phyloP scores from a whole-genome alignment of 257 asterid genomes.

The Ligustrum vulgare region DNA sequence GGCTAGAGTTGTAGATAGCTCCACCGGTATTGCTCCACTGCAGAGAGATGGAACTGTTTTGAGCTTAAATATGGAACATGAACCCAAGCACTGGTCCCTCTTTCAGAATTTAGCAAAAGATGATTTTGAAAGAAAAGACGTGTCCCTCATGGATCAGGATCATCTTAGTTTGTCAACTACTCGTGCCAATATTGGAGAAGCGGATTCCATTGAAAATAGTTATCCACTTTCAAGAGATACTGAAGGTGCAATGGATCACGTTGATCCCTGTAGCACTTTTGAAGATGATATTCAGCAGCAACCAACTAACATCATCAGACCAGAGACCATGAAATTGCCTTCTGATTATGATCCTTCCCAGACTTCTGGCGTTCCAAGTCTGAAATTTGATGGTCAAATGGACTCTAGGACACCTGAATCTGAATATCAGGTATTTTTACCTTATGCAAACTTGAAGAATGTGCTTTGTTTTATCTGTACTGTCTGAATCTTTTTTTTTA shows the following conservation, averaged over 20 bases:
- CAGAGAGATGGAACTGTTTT: constrained; percentile 61
- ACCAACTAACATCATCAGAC: constrained; percentile 32
- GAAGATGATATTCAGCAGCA: constrained; percentile 45
- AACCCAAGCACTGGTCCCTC: constrained; percentile 78
- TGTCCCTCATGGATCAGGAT: constrained; percentile 95
- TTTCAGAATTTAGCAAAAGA: constrained; percentile 75
- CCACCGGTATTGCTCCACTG: constrained; percentile 38
- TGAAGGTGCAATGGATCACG: constrained; percentile 37
- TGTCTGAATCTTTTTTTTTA: constrained; percentile 13
- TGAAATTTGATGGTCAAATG: constrained; percentile 41
- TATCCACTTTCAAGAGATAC: constrained; percentile 41
- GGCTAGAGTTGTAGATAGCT: constrained; percentile 45
- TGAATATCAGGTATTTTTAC: constrained; percentile 55
- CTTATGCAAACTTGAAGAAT: constrained; percentile 2
- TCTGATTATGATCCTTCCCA: constrained; percentile 59
- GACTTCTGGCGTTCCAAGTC: constrained; percentile 40
- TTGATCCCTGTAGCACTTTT: constrained; percentile 40
- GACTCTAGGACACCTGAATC: constrained; percentile 46
- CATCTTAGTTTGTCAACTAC: constrained; percentile 57
- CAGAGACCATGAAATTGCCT: constrained; percentile 49
- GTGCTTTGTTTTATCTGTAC: constrained; percentile 7
- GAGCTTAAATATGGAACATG: constrained; percentile 74
- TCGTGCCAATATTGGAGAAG: constrained; percentile 50
- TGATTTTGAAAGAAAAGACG: constrained; percentile 57
- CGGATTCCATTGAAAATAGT: constrained; percentile 43